Conservation (phyloP, 257 asterid species). For the Ilex aquifolium region DNA sequence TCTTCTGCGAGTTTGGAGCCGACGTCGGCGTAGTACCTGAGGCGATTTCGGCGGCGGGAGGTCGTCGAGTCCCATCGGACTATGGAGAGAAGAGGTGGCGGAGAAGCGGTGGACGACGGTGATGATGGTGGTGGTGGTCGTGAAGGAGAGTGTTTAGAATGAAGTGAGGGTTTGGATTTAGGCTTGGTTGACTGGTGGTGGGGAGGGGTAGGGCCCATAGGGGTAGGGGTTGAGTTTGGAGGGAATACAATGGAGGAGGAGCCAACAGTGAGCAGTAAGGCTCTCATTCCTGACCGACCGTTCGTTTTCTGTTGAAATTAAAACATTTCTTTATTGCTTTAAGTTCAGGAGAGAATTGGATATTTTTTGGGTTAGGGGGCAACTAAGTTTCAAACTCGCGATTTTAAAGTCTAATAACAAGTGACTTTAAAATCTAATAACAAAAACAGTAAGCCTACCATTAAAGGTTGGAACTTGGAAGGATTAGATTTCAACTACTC, state of each 20-base stretch:
- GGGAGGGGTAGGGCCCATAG: too few species aligned
- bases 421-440: too few species aligned
- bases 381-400: too few species aligned
- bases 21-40: slow-evolving; percentile 53
- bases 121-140: slow-evolving; percentile 12
- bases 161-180: slow-evolving; percentile 19
- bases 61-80: slow-evolving; percentile 28
- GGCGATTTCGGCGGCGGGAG: slow-evolving; percentile 24
- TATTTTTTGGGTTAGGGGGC: too few species aligned
- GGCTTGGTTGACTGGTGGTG: slow-evolving; percentile 22
- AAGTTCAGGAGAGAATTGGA: too few species aligned
- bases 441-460: too few species aligned
- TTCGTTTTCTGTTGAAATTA: neutral
- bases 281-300: neutral
- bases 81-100: slow-evolving; percentile 40
- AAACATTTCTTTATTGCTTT: neutral
- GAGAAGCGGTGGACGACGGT: slow-evolving; percentile 26
- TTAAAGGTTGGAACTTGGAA: too few species aligned
- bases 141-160: slow-evolving; percentile 11
- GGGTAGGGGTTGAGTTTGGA: slow-evolving; percentile 44
- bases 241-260: slow-evolving; percentile 27
- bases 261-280: neutral
- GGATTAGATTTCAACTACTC: too few species aligned
- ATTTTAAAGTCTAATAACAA: too few species aligned
- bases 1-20: slow-evolving; percentile 71